These are phyloP conservation scores for Cenococcum geophilum DNA, from an alignment of 495 filamentous ascomycete species.

Conservation along the genomic window DNA sequence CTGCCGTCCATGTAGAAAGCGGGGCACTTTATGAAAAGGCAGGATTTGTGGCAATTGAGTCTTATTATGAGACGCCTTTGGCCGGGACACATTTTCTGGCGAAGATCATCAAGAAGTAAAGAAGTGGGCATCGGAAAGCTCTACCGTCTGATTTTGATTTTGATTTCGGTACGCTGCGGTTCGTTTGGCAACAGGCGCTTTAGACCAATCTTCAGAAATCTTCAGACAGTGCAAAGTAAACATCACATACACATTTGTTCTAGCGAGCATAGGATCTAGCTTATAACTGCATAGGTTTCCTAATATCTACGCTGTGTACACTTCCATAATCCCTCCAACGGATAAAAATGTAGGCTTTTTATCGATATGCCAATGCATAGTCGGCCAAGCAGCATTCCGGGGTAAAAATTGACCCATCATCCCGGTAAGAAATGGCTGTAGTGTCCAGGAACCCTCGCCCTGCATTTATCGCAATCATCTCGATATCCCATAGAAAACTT, in stretches of 20 bases:
- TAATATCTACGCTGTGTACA: too few species aligned
- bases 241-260: not conserved
- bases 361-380: too few species aligned
- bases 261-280: not conserved
- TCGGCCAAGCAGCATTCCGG: too few species aligned
- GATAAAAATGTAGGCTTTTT: too few species aligned
- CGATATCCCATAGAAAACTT: constrained; percentile 78
- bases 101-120: constrained; percentile 7
- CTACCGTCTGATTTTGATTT: too few species aligned
- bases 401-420: not conserved
- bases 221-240: not conserved
- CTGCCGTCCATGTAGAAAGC: constrained; percentile 51
- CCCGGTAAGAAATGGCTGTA: constrained; percentile 67
- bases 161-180: too few species aligned
- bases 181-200: not conserved
- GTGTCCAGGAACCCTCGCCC: constrained; percentile 71
- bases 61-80: constrained; percentile 55
- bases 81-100: constrained; percentile 42
- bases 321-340: too few species aligned
- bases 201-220: not conserved
- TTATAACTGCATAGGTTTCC: not conserved
- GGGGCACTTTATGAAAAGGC: constrained; percentile 44
- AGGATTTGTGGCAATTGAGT: constrained; percentile 50
- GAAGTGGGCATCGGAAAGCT: not conserved
- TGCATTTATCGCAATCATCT: constrained; percentile 81